Conservation (phyloP, 108 stramenopile species). For the Cafeteria roenbergensis region DNA sequence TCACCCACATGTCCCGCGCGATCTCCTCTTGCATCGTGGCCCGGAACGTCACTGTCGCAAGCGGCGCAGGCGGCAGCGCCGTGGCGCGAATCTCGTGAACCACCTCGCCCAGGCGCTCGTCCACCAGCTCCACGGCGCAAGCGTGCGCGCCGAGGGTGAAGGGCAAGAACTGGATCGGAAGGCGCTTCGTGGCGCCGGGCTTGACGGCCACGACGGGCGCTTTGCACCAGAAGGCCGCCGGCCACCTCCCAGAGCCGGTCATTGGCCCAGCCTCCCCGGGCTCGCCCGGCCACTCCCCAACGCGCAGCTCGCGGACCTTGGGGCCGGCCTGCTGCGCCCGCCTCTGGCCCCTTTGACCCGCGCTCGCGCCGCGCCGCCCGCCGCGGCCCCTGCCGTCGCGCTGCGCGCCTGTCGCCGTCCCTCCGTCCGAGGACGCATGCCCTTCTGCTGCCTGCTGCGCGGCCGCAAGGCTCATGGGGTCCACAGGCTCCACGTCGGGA, state of each 20-base stretch:
- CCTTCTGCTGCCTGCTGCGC: not conserved
- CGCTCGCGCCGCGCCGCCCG: slow-evolving; percentile 2
- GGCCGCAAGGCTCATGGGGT: not conserved
- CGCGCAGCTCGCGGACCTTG: slow-evolving; percentile 10
- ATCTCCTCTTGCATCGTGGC: slow-evolving; percentile 21
- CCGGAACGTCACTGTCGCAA: slow-evolving; percentile 16
- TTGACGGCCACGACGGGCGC: slow-evolving; percentile 20
- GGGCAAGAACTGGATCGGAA: slow-evolving; percentile 30
- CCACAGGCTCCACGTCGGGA: not conserved
- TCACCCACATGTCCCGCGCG: slow-evolving; percentile 17
- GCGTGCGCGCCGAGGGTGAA: slow-evolving; percentile 40
- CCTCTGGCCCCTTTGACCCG: not conserved
- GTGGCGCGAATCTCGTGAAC: slow-evolving; percentile 30
- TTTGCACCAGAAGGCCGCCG: slow-evolving; percentile 20
- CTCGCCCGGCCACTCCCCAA: not conserved
- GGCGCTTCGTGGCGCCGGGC: not conserved
- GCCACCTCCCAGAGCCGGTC: not conserved
- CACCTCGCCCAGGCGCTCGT: slow-evolving; percentile 40
- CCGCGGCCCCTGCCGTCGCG: slow-evolving; percentile 6
- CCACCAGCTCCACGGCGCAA: slow-evolving; percentile 30
- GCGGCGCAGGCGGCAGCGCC: slow-evolving; percentile 27
- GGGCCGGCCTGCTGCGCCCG: not conserved
- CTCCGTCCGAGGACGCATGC: not conserved
- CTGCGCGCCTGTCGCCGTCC: slow-evolving; percentile 3
- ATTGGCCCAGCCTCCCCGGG: not conserved